Conservation (phyloP, 2,329 filamentous ascomycete genomes). For the Cladosporium sp. region DNA sequence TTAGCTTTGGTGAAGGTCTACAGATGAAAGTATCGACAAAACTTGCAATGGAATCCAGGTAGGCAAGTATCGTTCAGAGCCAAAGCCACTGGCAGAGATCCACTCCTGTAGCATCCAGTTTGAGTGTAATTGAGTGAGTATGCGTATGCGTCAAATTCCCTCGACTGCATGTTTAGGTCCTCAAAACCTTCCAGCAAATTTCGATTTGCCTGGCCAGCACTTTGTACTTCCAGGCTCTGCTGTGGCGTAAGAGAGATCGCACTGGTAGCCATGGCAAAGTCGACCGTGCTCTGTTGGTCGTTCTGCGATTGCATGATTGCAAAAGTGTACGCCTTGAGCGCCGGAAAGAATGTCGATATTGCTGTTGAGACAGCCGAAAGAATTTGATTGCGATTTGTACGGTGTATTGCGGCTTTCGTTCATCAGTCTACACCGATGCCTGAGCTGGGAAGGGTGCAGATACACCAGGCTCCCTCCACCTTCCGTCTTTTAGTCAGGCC, state of each 20-base stretch:
- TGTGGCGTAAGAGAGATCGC: neutral
- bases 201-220: neutral
- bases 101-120: constrained; percentile 20
- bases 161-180: constrained; percentile 19
- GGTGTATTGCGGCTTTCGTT: no score
- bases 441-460: neutral
- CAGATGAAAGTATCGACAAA: neutral
- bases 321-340: neutral
- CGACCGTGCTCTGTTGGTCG: neutral
- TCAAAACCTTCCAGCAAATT: constrained; percentile 4
- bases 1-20: neutral
- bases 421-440: no score
- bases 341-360: constrained; percentile 9
- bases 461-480: neutral
- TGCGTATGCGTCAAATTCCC: constrained; percentile 18
- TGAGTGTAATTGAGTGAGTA: constrained; percentile 18
- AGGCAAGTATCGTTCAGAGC: constrained; percentile 26
- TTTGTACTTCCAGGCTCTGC: constrained; percentile 6
- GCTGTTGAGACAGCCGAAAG: neutral
- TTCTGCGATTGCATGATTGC: neutral
- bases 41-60: constrained; percentile 24
- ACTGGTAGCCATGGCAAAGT: neutral
- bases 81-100: constrained; percentile 24
- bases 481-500: neutral
- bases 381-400: neutral